A percentile compares a stretch with the other conserved stretches of the same genome.
phyloP scores from a whole-genome alignment of 2,329 filamentous ascomycete genomes.

The Stemphylium beticola region DNA sequence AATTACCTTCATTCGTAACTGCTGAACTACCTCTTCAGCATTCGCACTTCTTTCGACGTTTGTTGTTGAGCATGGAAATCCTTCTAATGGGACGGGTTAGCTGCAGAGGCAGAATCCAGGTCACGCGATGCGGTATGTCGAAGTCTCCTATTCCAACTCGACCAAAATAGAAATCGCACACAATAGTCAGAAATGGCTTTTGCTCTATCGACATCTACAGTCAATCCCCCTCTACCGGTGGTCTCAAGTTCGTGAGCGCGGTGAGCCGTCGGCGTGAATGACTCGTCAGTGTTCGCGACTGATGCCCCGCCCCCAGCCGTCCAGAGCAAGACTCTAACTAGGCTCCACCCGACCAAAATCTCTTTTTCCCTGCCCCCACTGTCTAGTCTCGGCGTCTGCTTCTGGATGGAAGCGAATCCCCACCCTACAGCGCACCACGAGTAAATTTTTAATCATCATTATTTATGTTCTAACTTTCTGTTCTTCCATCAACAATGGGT shows the following conservation, averaged over 20 bases:
- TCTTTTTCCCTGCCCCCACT: not conserved
- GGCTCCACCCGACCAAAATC: not conserved
- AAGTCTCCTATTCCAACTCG: no score
- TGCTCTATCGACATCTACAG: not conserved
- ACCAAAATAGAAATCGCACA: no score
- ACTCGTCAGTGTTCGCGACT: not conserved
- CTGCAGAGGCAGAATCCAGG: no score
- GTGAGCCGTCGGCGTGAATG: not conserved
- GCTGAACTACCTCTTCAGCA: no score
- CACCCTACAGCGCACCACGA: no score
- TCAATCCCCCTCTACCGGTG: not conserved
- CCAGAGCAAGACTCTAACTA: not conserved
- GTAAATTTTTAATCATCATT: no score
- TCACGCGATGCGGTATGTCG: no score
- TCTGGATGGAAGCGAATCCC: no score
- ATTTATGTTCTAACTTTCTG: not conserved
- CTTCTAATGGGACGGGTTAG: no score
- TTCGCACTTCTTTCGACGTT: no score
- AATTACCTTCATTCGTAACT: no score
- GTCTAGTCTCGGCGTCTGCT: not conserved
- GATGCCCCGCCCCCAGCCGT: not conserved
- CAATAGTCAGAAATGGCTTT: not conserved
- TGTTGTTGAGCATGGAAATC: no score
- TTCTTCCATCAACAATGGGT: conserved; percentile 1
- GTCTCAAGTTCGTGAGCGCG: not conserved